Evolutionary conservation across 129 eudicot species (phyloP).

Genomic region (Heracleum sosnowskyi): DNA sequence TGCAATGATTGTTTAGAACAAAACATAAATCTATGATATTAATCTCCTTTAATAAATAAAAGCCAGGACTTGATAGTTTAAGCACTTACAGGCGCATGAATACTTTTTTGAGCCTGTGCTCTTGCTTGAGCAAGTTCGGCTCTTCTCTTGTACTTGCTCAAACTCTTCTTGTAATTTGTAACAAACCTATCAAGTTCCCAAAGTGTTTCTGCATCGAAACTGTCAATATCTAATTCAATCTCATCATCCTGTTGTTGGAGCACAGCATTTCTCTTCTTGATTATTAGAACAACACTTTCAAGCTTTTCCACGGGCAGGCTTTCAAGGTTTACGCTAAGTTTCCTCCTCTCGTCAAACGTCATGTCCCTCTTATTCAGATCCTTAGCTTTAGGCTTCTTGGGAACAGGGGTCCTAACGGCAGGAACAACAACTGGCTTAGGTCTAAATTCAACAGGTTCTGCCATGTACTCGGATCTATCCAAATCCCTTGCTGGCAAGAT

Average conservation of each 20-base stretch:
- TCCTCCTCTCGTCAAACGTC: constrained; percentile 87
- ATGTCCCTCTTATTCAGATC: constrained; percentile 90
- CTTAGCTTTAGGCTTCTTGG: constrained; percentile 84
- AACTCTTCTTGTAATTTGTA: constrained; percentile 72
- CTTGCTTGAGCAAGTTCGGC: constrained; percentile 77
- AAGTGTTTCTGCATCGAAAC: constrained; percentile 84
- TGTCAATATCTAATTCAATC: constrained; percentile 90
- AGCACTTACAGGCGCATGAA: constrained; percentile 29
- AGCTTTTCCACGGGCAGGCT: constrained; percentile 76
- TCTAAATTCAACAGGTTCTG: constrained; percentile 27
- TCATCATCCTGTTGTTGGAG: constrained; percentile 75
- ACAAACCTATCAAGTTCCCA: constrained; percentile 98
- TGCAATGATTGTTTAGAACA: constrained; percentile 25
- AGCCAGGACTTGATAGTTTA: background rate
- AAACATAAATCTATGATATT: constrained; percentile 10
- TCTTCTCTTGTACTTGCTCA: constrained; percentile 71
- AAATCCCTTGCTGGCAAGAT: constrained; percentile 30
- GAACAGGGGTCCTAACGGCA: constrained; percentile 54
- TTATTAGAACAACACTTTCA: constrained; percentile 70
- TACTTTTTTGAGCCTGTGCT: constrained; percentile 35
- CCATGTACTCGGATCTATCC: constrained; percentile 49
- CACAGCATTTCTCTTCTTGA: constrained; percentile 62
- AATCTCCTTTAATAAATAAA: background rate
- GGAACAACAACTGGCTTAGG: constrained; percentile 35
- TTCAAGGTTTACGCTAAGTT: constrained; percentile 76